A percentile compares a stretch with the other conserved stretches of the same genome.
Evolutionary conservation across 805 yeast genomes (phyloP).

Genomic region (Candida patagonica): DNA sequence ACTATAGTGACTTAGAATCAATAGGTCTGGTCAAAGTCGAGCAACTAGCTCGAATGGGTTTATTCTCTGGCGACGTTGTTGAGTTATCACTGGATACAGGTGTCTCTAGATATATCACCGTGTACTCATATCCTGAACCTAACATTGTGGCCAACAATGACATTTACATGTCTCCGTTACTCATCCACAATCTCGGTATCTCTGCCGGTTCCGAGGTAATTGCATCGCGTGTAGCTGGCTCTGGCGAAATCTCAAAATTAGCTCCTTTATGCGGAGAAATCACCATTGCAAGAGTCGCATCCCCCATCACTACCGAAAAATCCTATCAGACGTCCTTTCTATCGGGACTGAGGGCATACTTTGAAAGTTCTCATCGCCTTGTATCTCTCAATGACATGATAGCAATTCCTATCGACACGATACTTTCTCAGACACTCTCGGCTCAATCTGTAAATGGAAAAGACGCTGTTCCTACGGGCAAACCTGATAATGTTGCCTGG

Average conservation of each 20-base stretch:
- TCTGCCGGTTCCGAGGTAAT: slow-evolving; percentile 13
- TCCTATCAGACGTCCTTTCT: slow-evolving; percentile 53
- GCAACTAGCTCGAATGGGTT: slow-evolving; percentile 48
- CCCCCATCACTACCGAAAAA: slow-evolving; percentile 60
- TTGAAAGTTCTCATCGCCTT: slow-evolving; percentile 49
- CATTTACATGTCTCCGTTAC: slow-evolving; percentile 55
- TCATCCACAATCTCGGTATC: slow-evolving; percentile 40
- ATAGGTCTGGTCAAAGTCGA: slow-evolving; percentile 38
- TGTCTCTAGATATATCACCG: slow-evolving; percentile 28
- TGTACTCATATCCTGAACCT: slow-evolving; percentile 61
- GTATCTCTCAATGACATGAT: slow-evolving; percentile 59
- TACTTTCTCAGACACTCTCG: slow-evolving; percentile 49
- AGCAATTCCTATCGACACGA: slow-evolving; percentile 68
- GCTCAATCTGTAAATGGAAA: slow-evolving; percentile 16
- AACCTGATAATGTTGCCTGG: slow-evolving; percentile 76
- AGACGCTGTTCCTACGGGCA: slow-evolving; percentile 44
- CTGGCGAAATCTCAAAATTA: background rate
- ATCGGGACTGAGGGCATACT: slow-evolving; percentile 49
- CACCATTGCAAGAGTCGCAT: slow-evolving; percentile 56
- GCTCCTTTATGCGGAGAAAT: slow-evolving; percentile 42
- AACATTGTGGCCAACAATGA: slow-evolving; percentile 33
- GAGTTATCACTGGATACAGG: slow-evolving; percentile 11
- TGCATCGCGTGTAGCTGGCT: background rate
- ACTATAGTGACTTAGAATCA: slow-evolving; percentile 38
- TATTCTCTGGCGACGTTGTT: slow-evolving; percentile 62